Conservation (phyloP, 495 filamentous ascomycete genomes). For the Xylaria intraflava region DNA sequence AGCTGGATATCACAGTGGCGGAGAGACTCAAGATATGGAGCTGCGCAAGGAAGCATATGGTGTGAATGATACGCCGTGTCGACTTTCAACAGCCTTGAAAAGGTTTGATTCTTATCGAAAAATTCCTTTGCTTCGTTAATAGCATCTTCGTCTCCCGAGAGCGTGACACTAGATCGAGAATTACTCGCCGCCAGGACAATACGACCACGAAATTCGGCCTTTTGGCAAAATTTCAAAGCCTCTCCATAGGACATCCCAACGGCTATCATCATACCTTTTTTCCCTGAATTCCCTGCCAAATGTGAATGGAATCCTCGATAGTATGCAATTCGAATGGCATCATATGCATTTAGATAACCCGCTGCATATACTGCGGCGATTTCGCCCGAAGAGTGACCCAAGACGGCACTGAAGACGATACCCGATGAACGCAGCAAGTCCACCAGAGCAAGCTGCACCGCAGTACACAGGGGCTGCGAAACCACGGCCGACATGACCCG, state of each 20-base stretch:
- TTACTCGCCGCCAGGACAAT: constrained; percentile 38
- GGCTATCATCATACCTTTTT: constrained; percentile 44
- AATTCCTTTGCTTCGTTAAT: constrained; percentile 20
- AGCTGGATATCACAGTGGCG: constrained; percentile 7
- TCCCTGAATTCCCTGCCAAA: constrained; percentile 5
- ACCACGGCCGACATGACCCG: too few species aligned
- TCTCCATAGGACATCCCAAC: constrained; percentile 33
- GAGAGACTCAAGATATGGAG: constrained; percentile 18
- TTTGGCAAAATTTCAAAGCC: constrained; percentile 31
- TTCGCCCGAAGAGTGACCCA: too few species aligned
- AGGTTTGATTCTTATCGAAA: constrained; percentile 23
- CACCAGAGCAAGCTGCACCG: too few species aligned
- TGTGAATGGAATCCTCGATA: constrained; percentile 33
- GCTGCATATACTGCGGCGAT: too few species aligned
- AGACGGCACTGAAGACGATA: too few species aligned
- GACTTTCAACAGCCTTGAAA: constrained; percentile 29
- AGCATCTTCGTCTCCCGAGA: constrained; percentile 34
- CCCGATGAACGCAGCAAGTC: too few species aligned
- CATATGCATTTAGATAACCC: constrained; percentile 16
- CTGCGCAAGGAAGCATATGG: constrained; percentile 33
- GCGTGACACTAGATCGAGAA: constrained; percentile 33
- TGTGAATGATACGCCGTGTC: constrained; percentile 45
- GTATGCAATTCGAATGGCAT: constrained; percentile 15
- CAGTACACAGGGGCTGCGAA: too few species aligned
- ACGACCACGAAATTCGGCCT: constrained; percentile 23